Conservation (phyloP, 139 green algal genomes). For the Tetradesmus obliquus region DNA sequence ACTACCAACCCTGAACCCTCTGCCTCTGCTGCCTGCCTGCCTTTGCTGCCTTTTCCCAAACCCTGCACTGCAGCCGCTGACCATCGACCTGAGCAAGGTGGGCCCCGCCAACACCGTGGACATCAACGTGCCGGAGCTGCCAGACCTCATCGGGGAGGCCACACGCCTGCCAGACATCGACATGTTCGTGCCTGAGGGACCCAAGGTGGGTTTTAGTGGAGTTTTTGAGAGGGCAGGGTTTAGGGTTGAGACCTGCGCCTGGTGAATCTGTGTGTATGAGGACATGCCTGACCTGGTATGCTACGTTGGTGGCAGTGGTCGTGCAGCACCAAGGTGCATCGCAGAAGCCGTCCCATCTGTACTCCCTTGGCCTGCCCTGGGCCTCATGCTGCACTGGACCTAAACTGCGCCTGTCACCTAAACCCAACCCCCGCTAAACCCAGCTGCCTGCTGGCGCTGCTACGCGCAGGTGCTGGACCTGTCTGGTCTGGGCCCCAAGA, state of each 20-base stretch:
- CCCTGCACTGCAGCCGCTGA: neutral
- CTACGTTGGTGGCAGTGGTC: too few species aligned
- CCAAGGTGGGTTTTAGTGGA: neutral
- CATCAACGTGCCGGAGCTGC: conserved; percentile 25
- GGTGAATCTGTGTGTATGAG: too few species aligned
- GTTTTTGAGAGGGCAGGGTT: too few species aligned
- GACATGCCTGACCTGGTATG: too few species aligned
- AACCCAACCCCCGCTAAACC: too few species aligned
- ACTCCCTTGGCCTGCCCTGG: too few species aligned
- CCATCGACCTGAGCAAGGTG: conserved; percentile 12
- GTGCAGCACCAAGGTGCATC: too few species aligned
- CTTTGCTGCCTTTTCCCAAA: neutral
- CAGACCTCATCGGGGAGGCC: neutral
- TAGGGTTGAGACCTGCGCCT: too few species aligned
- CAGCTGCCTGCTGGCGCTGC: too few species aligned
- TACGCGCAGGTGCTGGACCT: conserved; percentile 9
- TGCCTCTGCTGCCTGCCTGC: neutral
- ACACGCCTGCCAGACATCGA: conserved; percentile 20
- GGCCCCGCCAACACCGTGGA: conserved; percentile 26
- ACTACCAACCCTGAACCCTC: neutral
- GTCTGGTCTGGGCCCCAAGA: conserved; percentile 20
- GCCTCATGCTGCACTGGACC: too few species aligned
- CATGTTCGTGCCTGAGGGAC: conserved; percentile 3
- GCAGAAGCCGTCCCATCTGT: too few species aligned
- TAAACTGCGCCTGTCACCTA: too few species aligned